Conservation (phyloP, 345 rosid species). For the Brassica incana region DNA sequence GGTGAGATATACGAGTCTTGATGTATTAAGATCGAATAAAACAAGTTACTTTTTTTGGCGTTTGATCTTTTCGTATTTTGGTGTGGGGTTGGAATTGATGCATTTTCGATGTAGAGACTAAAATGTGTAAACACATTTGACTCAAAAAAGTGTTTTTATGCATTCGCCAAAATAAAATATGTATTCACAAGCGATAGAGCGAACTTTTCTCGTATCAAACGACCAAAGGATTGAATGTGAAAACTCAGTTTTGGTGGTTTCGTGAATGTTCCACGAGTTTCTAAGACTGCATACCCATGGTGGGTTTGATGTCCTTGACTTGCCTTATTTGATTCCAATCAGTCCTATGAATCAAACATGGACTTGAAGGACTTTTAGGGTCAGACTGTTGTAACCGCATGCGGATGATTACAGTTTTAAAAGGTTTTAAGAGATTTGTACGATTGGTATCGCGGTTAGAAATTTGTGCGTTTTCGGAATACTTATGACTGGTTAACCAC, state of each 20-base stretch:
- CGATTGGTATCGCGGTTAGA: no score
- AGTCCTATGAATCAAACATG: not conserved
- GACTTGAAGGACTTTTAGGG: not conserved
- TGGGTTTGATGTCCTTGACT: not conserved
- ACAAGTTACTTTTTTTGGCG: no score
- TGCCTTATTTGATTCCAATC: not conserved
- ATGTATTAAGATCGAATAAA: slow-evolving; percentile 4
- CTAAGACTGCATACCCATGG: not conserved
- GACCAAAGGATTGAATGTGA: not conserved
- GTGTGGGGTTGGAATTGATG: not conserved
- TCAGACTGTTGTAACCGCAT: no score
- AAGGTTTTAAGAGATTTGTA: no score
- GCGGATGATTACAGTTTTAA: no score
- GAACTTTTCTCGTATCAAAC: not conserved
- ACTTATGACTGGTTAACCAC: no score
- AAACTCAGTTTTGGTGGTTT: not conserved
- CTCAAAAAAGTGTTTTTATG: no score
- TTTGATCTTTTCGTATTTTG: no score
- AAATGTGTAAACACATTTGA: no score
- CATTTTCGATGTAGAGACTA: not conserved
- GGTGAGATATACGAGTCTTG: slow-evolving; percentile 21
- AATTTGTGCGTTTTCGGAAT: no score
- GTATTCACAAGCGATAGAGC: no score
- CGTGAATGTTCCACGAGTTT: not conserved
- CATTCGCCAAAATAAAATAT: no score